phyloP scores from a whole-genome alignment of 441 rosid species.

The Erodium texanum region DNA sequence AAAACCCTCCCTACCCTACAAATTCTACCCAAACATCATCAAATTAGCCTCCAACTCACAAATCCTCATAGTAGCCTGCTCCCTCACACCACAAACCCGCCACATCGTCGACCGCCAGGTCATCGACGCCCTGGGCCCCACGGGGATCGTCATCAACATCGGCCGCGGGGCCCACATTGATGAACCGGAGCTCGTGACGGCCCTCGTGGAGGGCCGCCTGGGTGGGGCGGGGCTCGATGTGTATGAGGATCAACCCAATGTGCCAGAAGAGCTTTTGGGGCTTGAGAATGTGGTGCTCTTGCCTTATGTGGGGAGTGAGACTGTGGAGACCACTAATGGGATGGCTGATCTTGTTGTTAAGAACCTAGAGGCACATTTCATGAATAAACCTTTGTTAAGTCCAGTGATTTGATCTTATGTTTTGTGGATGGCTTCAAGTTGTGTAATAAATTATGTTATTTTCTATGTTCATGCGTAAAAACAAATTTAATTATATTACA shows the following conservation, averaged over 20 bases:
- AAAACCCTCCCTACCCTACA: constrained; percentile 35
- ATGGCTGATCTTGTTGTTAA: constrained; percentile 53
- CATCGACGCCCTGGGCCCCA: constrained; percentile 46
- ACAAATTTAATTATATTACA: no score
- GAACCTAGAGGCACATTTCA: constrained; percentile 50
- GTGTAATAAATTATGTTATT: neutral
- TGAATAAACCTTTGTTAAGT: constrained; percentile 32
- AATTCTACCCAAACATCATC: constrained; percentile 35
- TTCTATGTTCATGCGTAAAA: neutral
- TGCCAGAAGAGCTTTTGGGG: constrained; percentile 37
- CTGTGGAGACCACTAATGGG: constrained; percentile 45
- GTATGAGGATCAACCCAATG: constrained; percentile 48
- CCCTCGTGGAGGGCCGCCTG: constrained; percentile 44
- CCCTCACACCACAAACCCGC: constrained; percentile 37
- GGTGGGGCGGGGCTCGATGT: constrained; percentile 62
- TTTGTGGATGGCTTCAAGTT: no score
- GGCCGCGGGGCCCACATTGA: constrained; percentile 55
- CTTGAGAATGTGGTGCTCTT: constrained; percentile 48
- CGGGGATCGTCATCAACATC: constrained; percentile 46
- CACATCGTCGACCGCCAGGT: constrained; percentile 43
- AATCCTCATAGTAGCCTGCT: constrained; percentile 52
- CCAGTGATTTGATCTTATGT: constrained; percentile 29
- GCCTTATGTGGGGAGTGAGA: constrained; percentile 56
- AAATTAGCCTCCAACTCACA: constrained; percentile 46
- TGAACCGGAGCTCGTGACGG: constrained; percentile 52